Evolutionary conservation across 768 basidiomycete genomes (phyloP).

Genomic region (Gloeophyllum trabeum): DNA sequence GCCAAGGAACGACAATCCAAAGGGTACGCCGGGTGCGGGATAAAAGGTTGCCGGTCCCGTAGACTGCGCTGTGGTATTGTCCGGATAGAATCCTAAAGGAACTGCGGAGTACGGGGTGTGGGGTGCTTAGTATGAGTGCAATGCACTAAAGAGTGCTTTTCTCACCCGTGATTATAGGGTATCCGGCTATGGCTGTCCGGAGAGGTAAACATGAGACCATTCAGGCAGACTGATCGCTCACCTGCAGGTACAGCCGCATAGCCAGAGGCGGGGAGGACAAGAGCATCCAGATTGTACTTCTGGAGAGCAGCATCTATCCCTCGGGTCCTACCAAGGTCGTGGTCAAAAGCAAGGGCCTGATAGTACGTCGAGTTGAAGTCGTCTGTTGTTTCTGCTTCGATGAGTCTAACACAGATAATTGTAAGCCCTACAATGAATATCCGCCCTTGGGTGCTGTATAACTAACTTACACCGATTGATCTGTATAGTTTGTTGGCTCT

Average conservation of each 20-base stretch:
- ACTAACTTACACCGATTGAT: slow-evolving; percentile 7
- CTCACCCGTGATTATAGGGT: slow-evolving; percentile 19
- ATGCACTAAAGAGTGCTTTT: too few relatives aligned
- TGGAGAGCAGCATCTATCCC: slow-evolving; percentile 47
- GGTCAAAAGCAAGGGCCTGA: slow-evolving; percentile 29
- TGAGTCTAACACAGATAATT: slow-evolving; percentile 9
- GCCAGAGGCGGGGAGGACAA: slow-evolving; percentile 28
- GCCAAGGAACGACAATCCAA: slow-evolving; percentile 52
- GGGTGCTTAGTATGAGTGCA: background rate
- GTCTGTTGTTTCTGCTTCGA: slow-evolving; percentile 12
- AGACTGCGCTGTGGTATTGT: slow-evolving; percentile 11
- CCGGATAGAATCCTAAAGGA: slow-evolving; percentile 24
- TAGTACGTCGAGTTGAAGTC: slow-evolving; percentile 24
- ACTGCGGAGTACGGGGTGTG: slow-evolving; percentile 9
- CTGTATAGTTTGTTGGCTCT: slow-evolving; percentile 7
- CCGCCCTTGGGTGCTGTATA: background rate
- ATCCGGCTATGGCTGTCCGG: slow-evolving; percentile 18
- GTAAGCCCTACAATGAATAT: too few relatives aligned
- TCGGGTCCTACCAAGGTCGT: slow-evolving; percentile 32
- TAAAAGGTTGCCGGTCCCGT: slow-evolving; percentile 17
- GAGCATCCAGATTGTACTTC: slow-evolving; percentile 34
- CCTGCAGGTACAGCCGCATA: slow-evolving; percentile 8
- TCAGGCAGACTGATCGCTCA: slow-evolving; percentile 1
- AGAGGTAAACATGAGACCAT: background rate
- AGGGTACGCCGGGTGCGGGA: slow-evolving; percentile 25